Evolutionary conservation across 2,329 filamentous ascomycete species (phyloP), one percentile per base, ranked within the genome.

Genomic region (Cladosporium sp.): DNA sequence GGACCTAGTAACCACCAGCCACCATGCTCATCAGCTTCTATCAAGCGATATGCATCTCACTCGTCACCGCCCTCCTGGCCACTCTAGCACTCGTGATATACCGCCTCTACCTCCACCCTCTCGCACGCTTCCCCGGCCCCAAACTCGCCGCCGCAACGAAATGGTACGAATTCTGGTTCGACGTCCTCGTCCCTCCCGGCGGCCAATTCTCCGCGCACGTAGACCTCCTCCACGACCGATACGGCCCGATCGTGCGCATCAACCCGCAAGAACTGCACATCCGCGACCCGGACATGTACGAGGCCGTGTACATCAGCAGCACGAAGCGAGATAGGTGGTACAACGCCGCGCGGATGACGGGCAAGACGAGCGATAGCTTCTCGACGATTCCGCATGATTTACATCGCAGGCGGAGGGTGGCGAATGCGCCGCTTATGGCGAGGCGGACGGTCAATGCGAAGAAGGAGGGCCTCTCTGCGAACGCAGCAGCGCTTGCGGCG

Each of bases 181-280:
- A 41, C 15, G 36, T 41, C 15, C 4, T 41, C 15, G 6, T 18
- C 4, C 36, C 36, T 5, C 36, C 36, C 15, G 36, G 36, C 4
- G 36, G 36, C 36, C 36, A 41, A 15, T 41, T 41, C 36, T 41
- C 36, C 4, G 36, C 14, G 15, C 14, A n/a, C 15, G 6, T 41
- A 66, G 36, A 41, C 14, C 36, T 15, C 0, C 71, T 86, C 0
- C 84, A 86, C 65, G 51, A 71, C 15, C 63, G 76, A 55, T 82
- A 84, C 66, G 83, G 83, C 6, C 72, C 80, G 0, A 80, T 77
- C 1, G 81, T 85, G 1, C 82, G 83, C 7, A 76, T 85, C 7
- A 78, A 77, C 0, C 83, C 83, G 0, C 75, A 77, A 55, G 81
- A 84, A 66, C 72, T 85, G 68, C 76, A 79, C 2, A 80, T 80